Conservation (phyloP, 352 stramenopile species). For the Phytophthora hibernalis region DNA sequence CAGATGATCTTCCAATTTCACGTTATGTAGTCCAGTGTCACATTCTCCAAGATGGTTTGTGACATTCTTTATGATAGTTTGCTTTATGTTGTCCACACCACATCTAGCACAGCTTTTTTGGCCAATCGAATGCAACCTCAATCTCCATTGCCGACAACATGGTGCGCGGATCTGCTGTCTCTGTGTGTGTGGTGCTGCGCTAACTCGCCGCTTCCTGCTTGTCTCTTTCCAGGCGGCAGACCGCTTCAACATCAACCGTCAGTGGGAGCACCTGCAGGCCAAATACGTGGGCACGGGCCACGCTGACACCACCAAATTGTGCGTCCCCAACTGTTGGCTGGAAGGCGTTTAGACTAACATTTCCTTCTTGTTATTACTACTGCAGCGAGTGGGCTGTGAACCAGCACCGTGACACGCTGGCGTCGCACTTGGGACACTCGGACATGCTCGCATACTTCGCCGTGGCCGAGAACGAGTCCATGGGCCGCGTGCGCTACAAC, state of each 20-base stretch:
- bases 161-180: conserved; percentile 28
- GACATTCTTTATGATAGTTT: neutral
- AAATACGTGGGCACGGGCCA: conserved; percentile 97
- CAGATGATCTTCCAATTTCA: neutral
- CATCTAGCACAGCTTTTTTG: neutral
- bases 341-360: neutral
- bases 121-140: neutral
- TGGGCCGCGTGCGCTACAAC: conserved; percentile 86
- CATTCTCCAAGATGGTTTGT: neutral
- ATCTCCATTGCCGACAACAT: conserved; percentile 16
- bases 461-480: conserved; percentile 97
- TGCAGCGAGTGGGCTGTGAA: conserved; percentile 97
- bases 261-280: conserved; percentile 94
- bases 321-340: conserved; percentile 35
- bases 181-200: neutral
- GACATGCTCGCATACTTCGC: conserved; percentile 98
- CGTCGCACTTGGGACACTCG: conserved; percentile 96
- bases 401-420: conserved; percentile 98
- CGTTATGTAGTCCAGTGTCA: neutral
- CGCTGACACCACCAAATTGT: conserved; percentile 98
- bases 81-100: neutral
- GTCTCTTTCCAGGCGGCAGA: conserved; percentile 67
- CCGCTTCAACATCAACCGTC: conserved; percentile 92
- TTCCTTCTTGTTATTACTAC: conserved; percentile 1
- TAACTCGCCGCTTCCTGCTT: conserved; percentile 15